phyloP scores from a whole-genome alignment of 73 alveolate species.

The Paramecium octaurelia region DNA sequence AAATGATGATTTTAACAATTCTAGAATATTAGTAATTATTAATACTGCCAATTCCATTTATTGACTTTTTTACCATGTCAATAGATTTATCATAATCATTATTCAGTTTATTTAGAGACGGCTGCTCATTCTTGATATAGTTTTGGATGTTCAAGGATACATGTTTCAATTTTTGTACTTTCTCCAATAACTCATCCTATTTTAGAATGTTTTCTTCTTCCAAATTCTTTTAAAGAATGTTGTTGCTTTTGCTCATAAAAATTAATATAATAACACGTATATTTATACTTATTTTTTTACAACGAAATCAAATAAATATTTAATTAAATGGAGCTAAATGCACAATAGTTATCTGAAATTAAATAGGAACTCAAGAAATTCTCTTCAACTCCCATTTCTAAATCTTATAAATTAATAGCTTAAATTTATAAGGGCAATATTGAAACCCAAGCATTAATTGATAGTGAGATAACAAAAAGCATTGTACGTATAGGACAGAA shows the following conservation, averaged over 20 bases:
- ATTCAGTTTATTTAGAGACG: not conserved
- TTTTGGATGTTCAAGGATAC: not conserved
- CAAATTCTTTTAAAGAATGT: not conserved
- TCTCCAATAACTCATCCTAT: not conserved
- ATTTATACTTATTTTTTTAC: not conserved
- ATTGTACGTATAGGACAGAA: not conserved
- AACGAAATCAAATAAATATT: not conserved
- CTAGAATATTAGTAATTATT: not conserved
- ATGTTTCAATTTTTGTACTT: not conserved
- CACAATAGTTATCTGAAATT: not conserved
- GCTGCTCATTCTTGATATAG: not conserved
- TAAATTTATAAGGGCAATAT: conserved; percentile 19
- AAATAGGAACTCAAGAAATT: not conserved
- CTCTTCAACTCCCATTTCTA: not conserved
- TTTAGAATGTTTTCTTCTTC: conserved; percentile 33
- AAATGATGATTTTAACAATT: not conserved
- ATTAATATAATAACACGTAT: not conserved
- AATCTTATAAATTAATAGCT: not conserved
- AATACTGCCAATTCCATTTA: not conserved
- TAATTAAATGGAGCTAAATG: not conserved
- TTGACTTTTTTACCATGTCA: not conserved
- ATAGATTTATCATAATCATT: not conserved
- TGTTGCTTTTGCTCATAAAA: not conserved
- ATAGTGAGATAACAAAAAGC: conserved; percentile 15
- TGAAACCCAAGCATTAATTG: not conserved